Evolutionary conservation across 2,329 filamentous ascomycete species (phyloP).

Genomic region (Alternaria sp.): DNA sequence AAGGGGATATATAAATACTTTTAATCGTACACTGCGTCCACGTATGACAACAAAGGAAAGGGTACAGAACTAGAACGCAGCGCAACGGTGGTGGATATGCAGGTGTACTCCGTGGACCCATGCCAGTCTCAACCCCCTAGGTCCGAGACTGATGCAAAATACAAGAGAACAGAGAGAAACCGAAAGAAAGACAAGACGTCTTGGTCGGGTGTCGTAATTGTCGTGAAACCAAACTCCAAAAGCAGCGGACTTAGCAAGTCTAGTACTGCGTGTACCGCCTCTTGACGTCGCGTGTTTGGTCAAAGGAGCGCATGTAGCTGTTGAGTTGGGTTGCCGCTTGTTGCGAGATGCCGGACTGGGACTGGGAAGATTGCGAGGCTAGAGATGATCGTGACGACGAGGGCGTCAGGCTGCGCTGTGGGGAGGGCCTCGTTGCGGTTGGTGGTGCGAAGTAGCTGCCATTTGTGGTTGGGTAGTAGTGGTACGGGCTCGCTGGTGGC

Average conservation of each 20-base stretch:
- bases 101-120: constrained; percentile 29
- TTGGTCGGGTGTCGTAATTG: constrained; percentile 18
- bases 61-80: constrained; percentile 30
- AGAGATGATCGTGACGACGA: constrained; percentile 87
- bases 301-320: constrained; percentile 87
- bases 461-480: constrained; percentile 44
- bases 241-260: not conserved
- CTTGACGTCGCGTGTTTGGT: constrained; percentile 72
- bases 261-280: constrained; percentile 49
- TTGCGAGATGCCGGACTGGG: constrained; percentile 67
- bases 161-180: constrained; percentile 7
- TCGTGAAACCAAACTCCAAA: constrained; percentile 29
- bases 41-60: constrained; percentile 26
- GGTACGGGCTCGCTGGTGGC: constrained; percentile 55
- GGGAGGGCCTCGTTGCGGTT: constrained; percentile 33
- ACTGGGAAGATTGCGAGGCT: constrained; percentile 70
- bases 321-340: constrained; percentile 80
- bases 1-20: constrained; percentile 37
- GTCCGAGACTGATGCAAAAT: constrained; percentile 20
- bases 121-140: constrained; percentile 18
- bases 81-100: constrained; percentile 26
- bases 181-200: constrained; percentile 7
- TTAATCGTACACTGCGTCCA: constrained; percentile 38
- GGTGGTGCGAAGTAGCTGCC: constrained; percentile 48
- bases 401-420: constrained; percentile 53